phyloP scores from a whole-genome alignment of 1,284 basidiomycete species.

The Phylloporus sp. region DNA sequence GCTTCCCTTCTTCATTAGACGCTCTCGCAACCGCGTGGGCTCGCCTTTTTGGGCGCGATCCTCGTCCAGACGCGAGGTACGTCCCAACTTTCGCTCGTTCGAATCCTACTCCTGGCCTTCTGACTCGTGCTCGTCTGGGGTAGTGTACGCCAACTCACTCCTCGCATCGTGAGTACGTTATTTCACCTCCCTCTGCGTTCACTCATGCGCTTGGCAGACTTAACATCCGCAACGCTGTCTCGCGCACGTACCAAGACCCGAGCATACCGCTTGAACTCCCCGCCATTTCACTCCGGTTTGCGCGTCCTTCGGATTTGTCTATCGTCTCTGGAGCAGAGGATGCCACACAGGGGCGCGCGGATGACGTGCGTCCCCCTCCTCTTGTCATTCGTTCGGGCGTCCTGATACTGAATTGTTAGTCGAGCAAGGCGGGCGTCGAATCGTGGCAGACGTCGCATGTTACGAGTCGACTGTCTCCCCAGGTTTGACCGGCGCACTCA shows the following conservation, averaged over 20 bases:
- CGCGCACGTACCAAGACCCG: conserved; percentile 12
- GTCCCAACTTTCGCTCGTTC: not conserved
- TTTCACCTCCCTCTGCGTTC: not conserved
- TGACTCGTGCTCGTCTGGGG: not conserved
- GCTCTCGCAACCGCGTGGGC: conserved; percentile 18
- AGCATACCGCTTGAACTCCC: conserved; percentile 13
- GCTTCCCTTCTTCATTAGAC: conserved; percentile 13
- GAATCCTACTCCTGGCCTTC: not conserved
- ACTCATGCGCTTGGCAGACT: conserved; percentile 11
- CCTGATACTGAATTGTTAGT: not conserved
- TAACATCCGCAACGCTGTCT: conserved; percentile 31
- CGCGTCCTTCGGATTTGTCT: conserved; percentile 16
- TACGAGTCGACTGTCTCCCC: not conserved
- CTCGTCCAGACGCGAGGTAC: conserved; percentile 35
- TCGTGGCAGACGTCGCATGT: conserved; percentile 19
- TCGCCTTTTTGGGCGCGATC: conserved; percentile 26
- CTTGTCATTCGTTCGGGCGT: too few relatives aligned
- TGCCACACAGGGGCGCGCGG: not conserved
- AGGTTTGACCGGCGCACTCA: not conserved
- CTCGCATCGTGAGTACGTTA: conserved; percentile 30
- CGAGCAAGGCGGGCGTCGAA: conserved; percentile 13
- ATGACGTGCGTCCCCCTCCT: conserved; percentile 5
- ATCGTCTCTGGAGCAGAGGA: not conserved
- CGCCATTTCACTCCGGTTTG: conserved; percentile 27
- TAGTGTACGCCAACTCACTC: conserved; percentile 35